These are phyloP conservation scores for Rubia balearica DNA, from an alignment of 305 asterid species.

Conservation along the genomic window DNA sequence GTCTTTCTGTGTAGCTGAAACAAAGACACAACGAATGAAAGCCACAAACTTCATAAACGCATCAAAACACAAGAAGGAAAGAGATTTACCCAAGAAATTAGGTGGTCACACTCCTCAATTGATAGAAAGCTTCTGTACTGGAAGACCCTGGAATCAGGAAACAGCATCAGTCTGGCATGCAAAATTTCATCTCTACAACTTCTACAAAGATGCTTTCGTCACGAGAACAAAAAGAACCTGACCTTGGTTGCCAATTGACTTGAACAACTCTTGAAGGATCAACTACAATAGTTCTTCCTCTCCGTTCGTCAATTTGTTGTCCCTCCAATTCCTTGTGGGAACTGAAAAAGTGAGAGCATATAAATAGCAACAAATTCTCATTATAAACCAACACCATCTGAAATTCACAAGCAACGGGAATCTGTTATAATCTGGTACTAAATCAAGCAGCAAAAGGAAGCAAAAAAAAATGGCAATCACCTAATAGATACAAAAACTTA, in stretches of 20 bases:
- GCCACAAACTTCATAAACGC: conserved; percentile 4
- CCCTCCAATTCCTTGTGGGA: conserved; percentile 43
- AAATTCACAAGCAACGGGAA: neutral
- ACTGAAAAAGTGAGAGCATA: conserved; percentile 26
- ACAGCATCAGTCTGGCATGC: conserved; percentile 18
- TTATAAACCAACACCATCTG: neutral
- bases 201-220: neutral
- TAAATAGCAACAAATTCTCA: neutral
- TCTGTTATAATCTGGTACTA: neutral
- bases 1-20: conserved; percentile 33
- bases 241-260: conserved; percentile 91
- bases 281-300: conserved; percentile 23
- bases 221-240: conserved; percentile 40
- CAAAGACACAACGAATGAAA: conserved; percentile 5
- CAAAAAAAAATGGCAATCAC: neutral
- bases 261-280: conserved; percentile 62
- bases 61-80: neutral
- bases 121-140: conserved; percentile 59
- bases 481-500: neutral
- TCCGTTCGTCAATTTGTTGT: conserved; percentile 23
- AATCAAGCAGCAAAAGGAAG: neutral
- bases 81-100: conserved; percentile 49
- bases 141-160: conserved; percentile 61
- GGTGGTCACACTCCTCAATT: conserved; percentile 65
- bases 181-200: neutral